Evolutionary conservation across 2,329 filamentous ascomycete genomes (phyloP).

Genomic region (Trichoderma sp.): DNA sequence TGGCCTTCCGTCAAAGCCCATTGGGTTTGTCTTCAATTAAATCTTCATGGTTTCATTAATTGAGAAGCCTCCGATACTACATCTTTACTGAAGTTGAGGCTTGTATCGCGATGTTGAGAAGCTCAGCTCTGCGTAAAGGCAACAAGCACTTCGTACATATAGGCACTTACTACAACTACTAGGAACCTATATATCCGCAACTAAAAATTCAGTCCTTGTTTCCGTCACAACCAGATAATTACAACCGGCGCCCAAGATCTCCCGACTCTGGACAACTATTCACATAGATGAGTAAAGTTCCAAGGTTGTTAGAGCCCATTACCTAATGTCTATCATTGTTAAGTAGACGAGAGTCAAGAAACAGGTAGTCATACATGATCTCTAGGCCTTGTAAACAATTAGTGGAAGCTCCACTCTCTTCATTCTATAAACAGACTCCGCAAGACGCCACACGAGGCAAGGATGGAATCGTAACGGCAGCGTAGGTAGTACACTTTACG

Average conservation of each 20-base stretch:
- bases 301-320: not conserved
- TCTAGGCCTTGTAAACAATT: not conserved
- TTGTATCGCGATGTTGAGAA: too few relatives aligned
- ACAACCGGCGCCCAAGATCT: not conserved
- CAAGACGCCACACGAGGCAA: not conserved
- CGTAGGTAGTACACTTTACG: not conserved
- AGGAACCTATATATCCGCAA: not conserved
- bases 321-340: not conserved
- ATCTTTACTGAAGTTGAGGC: too few relatives aligned
- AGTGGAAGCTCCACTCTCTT: not conserved
- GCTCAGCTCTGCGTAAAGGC: too few relatives aligned
- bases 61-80: too few relatives aligned
- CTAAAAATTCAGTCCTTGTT: not conserved
- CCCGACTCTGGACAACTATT: not conserved
- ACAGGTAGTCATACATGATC: not conserved
- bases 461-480: not conserved
- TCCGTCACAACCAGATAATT: not conserved
- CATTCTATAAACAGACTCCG: not conserved
- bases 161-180: too few relatives aligned
- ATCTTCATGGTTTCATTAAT: too few relatives aligned
- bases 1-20: too few relatives aligned
- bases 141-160: too few relatives aligned
- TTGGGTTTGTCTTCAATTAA: too few relatives aligned
- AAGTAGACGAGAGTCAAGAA: not conserved
- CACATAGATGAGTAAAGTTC: not conserved